Conservation (phyloP, 306 rosid species). For the Pterocarpus macrocarpus region DNA sequence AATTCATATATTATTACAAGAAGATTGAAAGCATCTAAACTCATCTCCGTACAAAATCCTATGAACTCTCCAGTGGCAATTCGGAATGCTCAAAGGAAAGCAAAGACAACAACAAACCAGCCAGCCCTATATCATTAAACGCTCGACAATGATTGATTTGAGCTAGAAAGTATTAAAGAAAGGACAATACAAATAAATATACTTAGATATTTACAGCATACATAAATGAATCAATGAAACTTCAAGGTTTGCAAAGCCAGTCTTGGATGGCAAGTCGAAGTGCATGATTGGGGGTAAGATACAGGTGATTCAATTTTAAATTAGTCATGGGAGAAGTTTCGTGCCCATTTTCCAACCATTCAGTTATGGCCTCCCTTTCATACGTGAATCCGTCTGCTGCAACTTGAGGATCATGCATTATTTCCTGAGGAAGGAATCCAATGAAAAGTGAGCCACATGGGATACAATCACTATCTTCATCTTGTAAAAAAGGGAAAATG, state of each 20-base stretch:
- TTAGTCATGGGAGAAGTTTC: conserved; percentile 88
- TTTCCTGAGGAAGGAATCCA: conserved; percentile 67
- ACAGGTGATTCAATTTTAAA: conserved; percentile 63
- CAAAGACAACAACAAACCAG: conserved; percentile 19
- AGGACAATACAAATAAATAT: conserved; percentile 16
- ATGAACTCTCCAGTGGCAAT: conserved; percentile 11
- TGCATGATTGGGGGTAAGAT: conserved; percentile 78
- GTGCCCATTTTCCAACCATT: conserved; percentile 71
- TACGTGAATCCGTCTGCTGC: conserved; percentile 90
- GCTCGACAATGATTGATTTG: conserved; percentile 29
- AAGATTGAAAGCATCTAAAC: conserved; percentile 10
- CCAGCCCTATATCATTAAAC: neutral
- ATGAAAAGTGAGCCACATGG: conserved; percentile 27
- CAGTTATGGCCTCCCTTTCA: conserved; percentile 78
- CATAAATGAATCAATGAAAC: conserved; percentile 9
- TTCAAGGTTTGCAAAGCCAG: conserved; percentile 81
- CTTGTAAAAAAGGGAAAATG: neutral
- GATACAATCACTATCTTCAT: conserved; percentile 7
- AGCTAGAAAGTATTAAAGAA: conserved; percentile 3
- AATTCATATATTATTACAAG: conserved; percentile 24
- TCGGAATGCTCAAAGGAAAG: conserved; percentile 23
- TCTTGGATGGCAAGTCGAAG: conserved; percentile 78
- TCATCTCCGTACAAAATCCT: conserved; percentile 19
- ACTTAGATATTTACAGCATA: conserved; percentile 22
- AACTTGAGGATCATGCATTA: conserved; percentile 83